Base-by-base conservation (phyloP, 805 yeast genomes). In the Dipodascus albidus region DNA sequence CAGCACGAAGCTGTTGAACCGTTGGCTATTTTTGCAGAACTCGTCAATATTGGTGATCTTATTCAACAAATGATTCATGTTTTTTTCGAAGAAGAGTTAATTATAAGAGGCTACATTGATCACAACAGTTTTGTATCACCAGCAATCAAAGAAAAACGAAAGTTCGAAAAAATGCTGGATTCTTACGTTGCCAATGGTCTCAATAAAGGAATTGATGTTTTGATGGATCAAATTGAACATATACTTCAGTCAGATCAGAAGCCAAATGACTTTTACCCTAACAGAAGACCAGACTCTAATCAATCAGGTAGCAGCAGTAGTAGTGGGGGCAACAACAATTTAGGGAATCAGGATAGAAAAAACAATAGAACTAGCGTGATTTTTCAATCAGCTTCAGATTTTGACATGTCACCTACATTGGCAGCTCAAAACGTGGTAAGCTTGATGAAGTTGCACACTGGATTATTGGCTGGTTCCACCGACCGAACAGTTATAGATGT, bases 11-110 rank as follows among this genome's bases (percentile, higher is more conserved):
- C 70, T 1, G 83, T 86, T n/a, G 95, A 85, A 57, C 98, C 98
- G 0, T 73, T 91, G 52, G 84, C 84, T 0, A 80, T 86, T 48
- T 91, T 93, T 61, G 85, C 95, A 17, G 97, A 91, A 64, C 75
- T 93, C 54, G 93, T 93, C 35, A 93, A 90, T 60, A 82, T 87
- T 55, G 97, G 96, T 2, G 99, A 91, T 66, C 72, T 91, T 54
- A 87, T 93, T 21, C 83, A 88, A 61, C 97, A 91, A 65, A 87
- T 91, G 95, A 71, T 90, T 48, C 89, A 86, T 52, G 87, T 88
- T 3, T 93, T 93, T 60, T 91, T 88, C 69, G 85, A 85, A 60
- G 90, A 87, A 64, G 98, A 91, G 64, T 74, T 91, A 59, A 74
- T 73, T 1, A 53, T 60, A 2, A 73, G 77, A 41, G 71, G 73